phyloP scores from a whole-genome alignment of 2,329 filamentous ascomycete species.

The Coniella lustricola region DNA sequence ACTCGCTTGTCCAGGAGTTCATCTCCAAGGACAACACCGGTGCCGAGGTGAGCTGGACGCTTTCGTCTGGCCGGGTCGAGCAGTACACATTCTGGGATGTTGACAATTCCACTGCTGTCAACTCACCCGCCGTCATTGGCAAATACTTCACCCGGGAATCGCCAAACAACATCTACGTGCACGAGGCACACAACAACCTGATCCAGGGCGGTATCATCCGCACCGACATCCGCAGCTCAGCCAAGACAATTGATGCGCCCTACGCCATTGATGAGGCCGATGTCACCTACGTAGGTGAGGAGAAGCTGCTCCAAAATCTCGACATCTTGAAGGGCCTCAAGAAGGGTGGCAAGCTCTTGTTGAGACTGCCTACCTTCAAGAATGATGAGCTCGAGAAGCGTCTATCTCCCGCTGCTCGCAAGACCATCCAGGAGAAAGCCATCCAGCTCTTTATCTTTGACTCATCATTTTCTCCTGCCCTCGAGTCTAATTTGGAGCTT shows the following conservation, averaged over 20 bases:
- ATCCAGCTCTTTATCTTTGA: conserved; percentile 72
- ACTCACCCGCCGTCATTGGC: conserved; percentile 55
- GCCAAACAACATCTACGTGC: conserved; percentile 54
- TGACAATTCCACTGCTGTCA: conserved; percentile 62
- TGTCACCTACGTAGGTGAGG: conserved; percentile 68
- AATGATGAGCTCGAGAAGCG: conserved; percentile 87
- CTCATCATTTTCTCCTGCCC: conserved; percentile 56
- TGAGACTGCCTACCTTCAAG: conserved; percentile 74
- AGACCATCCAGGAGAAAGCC: conserved; percentile 61
- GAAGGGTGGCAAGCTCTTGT: conserved; percentile 61
- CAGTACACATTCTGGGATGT: conserved; percentile 94
- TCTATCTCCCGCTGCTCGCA: conserved; percentile 63
- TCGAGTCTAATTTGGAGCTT: conserved; percentile 58
- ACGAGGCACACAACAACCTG: conserved; percentile 58
- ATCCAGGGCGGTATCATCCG: conserved; percentile 71
- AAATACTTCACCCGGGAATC: conserved; percentile 64
- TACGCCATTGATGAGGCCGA: conserved; percentile 77
- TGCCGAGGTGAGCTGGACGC: conserved; percentile 32
- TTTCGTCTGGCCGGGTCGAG: conserved; percentile 50
- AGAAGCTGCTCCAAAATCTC: conserved; percentile 72
- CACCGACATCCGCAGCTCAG: conserved; percentile 77
- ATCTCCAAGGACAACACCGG: conserved; percentile 40
- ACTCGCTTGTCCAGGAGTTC: conserved; percentile 42
- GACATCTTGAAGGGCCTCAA: conserved; percentile 67
- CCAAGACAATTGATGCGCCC: conserved; percentile 75